A percentile compares a stretch with the other conserved stretches of the same genome.
Evolutionary conservation across 106 monocot species (phyloP).

Genomic region (Gastrodia elata): DNA sequence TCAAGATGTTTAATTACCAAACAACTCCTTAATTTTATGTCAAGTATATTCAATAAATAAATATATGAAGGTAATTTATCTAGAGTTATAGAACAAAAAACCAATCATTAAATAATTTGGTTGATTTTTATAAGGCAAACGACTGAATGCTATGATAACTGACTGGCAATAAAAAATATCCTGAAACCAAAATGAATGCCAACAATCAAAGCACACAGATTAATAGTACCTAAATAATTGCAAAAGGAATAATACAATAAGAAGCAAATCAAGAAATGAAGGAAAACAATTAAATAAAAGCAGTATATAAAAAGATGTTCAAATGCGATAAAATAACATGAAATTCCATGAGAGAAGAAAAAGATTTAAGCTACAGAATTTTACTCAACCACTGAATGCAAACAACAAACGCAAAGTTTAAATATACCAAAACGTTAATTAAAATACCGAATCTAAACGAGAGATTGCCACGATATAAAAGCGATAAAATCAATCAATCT

Average conservation of each 20-base stretch:
- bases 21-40: too few species aligned
- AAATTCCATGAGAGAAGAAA: not conserved
- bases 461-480: not conserved
- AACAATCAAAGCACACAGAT: not conserved
- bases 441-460: not conserved
- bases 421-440: not conserved
- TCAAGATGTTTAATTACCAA: too few species aligned
- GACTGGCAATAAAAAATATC: too few species aligned
- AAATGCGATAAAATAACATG: not conserved
- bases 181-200: not conserved
- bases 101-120: too few species aligned
- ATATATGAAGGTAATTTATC: too few species aligned
- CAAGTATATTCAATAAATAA: too few species aligned
- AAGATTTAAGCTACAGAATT: not conserved
- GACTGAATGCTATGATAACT: too few species aligned
- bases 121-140: too few species aligned
- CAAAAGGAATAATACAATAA: not conserved
- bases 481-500: slow-evolving; percentile 16
- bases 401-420: not conserved
- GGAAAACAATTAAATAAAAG: not conserved
- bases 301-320: not conserved
- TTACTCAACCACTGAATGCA: not conserved
- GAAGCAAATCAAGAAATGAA: not conserved
- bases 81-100: too few species aligned
- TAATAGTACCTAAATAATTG: not conserved